These are phyloP conservation scores for Podila verticillata DNA, from an alignment of 192 early-diverging fungal species.

Conservation along the genomic window DNA sequence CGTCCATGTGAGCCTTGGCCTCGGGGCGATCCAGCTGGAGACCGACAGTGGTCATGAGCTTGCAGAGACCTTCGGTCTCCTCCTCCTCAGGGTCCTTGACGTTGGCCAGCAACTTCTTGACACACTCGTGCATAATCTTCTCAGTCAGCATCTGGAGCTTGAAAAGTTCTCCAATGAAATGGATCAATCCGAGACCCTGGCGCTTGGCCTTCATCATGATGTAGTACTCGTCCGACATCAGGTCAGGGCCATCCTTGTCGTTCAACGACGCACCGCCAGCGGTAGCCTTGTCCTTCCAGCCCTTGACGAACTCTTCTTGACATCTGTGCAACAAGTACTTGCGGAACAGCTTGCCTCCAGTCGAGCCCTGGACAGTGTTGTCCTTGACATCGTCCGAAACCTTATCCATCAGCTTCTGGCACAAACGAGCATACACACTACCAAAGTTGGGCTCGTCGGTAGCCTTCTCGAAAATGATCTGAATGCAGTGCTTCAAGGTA, in stretches of 20 bases:
- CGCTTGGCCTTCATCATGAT: constrained; percentile 92
- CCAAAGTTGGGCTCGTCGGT: constrained; percentile 93
- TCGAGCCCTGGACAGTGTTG: constrained; percentile 65
- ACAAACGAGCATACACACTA: constrained; percentile 89
- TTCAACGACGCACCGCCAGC: constrained; percentile 56
- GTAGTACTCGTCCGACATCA: constrained; percentile 86
- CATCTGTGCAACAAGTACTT: constrained; percentile 91
- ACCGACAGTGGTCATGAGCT: constrained; percentile 92
- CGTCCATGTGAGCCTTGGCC: constrained; percentile 76
- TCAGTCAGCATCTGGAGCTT: constrained; percentile 89
- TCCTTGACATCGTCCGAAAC: constrained; percentile 68
- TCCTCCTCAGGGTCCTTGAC: constrained; percentile 89
- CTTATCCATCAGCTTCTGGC: constrained; percentile 79
- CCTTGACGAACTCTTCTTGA: constrained; percentile 94
- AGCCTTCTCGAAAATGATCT: constrained; percentile 93
- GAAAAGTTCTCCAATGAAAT: constrained; percentile 97
- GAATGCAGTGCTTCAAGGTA: constrained; percentile 85
- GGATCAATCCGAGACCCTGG: constrained; percentile 90
- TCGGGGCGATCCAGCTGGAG: constrained; percentile 69
- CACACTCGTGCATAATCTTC: constrained; percentile 95
- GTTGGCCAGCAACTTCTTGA: constrained; percentile 80
- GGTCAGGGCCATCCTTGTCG: constrained; percentile 67
- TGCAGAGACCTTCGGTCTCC: constrained; percentile 93
- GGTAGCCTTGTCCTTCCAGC: constrained; percentile 87
- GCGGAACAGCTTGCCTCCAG: constrained; percentile 83